Percentiles rank a stretch among this genome's conserved stretches.
phyloP scores from a whole-genome alignment of 352 stramenopile species.

The Phytophthora cryptogea region DNA sequence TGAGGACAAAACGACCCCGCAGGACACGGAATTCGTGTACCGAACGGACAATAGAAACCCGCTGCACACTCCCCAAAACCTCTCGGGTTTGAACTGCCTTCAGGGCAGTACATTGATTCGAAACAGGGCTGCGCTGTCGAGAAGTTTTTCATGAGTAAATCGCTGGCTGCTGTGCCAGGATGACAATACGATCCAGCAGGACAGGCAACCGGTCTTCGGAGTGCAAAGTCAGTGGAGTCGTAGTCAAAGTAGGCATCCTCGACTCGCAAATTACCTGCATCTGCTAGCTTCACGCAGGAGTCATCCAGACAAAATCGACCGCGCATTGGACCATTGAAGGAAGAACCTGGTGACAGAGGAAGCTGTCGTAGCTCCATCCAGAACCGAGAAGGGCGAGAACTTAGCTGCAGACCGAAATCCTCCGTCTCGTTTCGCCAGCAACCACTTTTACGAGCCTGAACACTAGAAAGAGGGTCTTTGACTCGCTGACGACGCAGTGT shows the following conservation, averaged over 20 bases:
- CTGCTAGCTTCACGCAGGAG: constrained; percentile 85
- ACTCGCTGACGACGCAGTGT: constrained; percentile 47
- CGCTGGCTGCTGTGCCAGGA: constrained; percentile 81
- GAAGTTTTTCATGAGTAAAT: constrained; percentile 87
- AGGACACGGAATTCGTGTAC: constrained; percentile 86
- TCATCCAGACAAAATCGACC: constrained; percentile 95
- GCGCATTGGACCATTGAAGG: constrained; percentile 79
- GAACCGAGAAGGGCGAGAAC: constrained; percentile 79
- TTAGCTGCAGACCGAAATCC: constrained; percentile 95
- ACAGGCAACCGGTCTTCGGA: constrained; percentile 88
- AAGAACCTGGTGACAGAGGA: constrained; percentile 76
- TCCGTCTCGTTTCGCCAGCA: constrained; percentile 96
- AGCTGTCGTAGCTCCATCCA: constrained; percentile 94
- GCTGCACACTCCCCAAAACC: constrained; percentile 85
- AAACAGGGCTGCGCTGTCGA: constrained; percentile 87
- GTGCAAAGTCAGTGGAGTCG: constrained; percentile 60
- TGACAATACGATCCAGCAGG: constrained; percentile 90
- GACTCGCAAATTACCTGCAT: constrained; percentile 79
- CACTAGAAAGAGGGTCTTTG: constrained; percentile 23
- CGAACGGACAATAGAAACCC: constrained; percentile 94
- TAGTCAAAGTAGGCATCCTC: constrained; percentile 89
- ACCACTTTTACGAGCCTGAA: constrained; percentile 80
- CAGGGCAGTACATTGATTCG: constrained; percentile 91
- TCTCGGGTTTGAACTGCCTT: constrained; percentile 81
- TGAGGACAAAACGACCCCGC: constrained; percentile 92